Percentiles rank a stretch among this genome's conserved stretches.
Conservation (phyloP, 768 basidiomycete species). For the Mycena polygramma region DNA sequence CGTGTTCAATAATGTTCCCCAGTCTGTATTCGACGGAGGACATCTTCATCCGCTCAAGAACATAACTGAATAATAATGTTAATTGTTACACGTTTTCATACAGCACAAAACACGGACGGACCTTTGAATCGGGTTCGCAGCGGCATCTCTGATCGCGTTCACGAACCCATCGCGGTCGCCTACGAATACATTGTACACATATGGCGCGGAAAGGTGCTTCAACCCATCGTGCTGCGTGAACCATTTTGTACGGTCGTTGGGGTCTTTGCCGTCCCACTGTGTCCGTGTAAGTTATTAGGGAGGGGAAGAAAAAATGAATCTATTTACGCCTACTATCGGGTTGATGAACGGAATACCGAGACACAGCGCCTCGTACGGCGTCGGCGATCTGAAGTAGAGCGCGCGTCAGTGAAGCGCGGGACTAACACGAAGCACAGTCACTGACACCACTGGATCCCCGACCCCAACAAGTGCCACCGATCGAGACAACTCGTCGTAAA, state of each 20-base stretch:
- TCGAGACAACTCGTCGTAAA: conserved; percentile 14
- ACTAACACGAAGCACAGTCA: not conserved
- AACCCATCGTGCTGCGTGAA: conserved; percentile 48
- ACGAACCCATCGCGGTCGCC: conserved; percentile 46
- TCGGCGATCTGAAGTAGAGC: conserved; percentile 32
- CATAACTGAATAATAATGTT: not conserved
- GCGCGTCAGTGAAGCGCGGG: not conserved
- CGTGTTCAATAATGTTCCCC: conserved; percentile 13
- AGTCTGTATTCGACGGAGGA: conserved; percentile 16
- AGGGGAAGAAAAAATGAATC: not conserved
- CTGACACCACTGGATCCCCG: conserved; percentile 12
- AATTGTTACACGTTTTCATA: no score
- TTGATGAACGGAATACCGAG: conserved; percentile 55
- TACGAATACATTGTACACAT: conserved; percentile 50
- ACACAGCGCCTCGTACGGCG: conserved; percentile 52
- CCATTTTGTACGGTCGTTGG: conserved; percentile 45
- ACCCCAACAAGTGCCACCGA: conserved; percentile 19
- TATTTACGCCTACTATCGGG: conserved; percentile 40
- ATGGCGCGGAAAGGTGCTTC: conserved; percentile 46
- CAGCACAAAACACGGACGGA: no score
- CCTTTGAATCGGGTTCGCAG: conserved; percentile 32
- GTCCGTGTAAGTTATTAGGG: conserved; percentile 32
- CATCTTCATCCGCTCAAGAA: conserved; percentile 27
- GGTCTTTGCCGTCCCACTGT: conserved; percentile 45
- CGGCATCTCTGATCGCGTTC: conserved; percentile 44